A percentile compares a stretch with the other conserved stretches of the same genome.
These are phyloP conservation scores for Coemansia guatemalensis DNA, from an alignment of 192 early-diverging fungal genomes.

Conservation along the genomic window DNA sequence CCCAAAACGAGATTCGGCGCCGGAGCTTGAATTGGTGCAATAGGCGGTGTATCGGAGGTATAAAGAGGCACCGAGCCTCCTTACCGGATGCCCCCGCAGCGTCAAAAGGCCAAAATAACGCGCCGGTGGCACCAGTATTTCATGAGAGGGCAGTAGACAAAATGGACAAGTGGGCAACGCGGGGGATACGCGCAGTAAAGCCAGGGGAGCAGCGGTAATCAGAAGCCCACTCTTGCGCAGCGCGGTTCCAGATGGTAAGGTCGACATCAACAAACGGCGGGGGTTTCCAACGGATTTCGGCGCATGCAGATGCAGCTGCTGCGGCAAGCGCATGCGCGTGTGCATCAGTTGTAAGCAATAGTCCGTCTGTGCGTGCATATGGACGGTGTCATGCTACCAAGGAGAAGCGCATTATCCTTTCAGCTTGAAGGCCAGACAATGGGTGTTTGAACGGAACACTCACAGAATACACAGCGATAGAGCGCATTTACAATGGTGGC, in stretches of 20 bases:
- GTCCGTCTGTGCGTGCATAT: constrained; percentile 23
- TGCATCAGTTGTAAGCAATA: not conserved
- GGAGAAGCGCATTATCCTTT: not conserved
- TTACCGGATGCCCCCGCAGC: not conserved
- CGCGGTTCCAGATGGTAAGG: not conserved
- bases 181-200: not conserved
- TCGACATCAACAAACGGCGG: not conserved
- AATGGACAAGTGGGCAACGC: not conserved
- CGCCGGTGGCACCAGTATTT: not conserved
- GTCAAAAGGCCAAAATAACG: not conserved
- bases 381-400: not conserved
- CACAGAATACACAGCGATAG: not conserved
- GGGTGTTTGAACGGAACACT: constrained; percentile 2
- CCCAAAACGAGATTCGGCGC: not conserved
- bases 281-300: not conserved
- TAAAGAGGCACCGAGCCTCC: not conserved
- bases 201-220: not conserved
- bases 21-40: not conserved
- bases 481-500: not conserved
- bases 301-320: not conserved
- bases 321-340: not conserved
- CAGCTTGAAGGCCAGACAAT: constrained; percentile 1
- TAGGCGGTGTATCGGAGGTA: not conserved
- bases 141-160: not conserved
- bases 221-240: not conserved